Conservation (phyloP, 2,329 filamentous ascomycete genomes). For the Decorospora gaudefroyi region DNA sequence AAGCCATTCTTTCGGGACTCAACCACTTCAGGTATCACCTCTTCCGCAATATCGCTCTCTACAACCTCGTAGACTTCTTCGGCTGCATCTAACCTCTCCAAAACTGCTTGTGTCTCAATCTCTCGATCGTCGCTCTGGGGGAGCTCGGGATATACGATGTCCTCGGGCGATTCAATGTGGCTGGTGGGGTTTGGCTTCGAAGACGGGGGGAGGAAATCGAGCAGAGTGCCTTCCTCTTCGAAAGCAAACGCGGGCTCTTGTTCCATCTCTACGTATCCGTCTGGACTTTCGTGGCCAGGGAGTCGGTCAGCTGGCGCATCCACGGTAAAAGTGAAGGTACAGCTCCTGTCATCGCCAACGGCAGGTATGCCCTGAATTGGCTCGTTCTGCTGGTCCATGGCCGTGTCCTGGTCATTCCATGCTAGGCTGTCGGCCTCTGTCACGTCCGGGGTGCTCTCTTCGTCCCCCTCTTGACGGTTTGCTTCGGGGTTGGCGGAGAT, state of each 20-base stretch:
- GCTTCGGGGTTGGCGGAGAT: conserved; percentile 12
- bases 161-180: conserved; percentile 8
- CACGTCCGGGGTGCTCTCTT: conserved; percentile 17
- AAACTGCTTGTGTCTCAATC: background rate
- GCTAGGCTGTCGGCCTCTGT: conserved; percentile 22
- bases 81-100: background rate
- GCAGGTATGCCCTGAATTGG: background rate
- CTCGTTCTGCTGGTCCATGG: background rate
- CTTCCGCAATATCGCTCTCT: background rate
- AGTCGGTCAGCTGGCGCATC: conserved; percentile 17
- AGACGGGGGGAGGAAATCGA: conserved; percentile 33
- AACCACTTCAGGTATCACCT: no score
- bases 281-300: conserved; percentile 13
- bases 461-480: conserved; percentile 15
- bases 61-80: background rate
- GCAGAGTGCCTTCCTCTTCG: conserved; percentile 27
- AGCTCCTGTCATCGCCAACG: conserved; percentile 9
- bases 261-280: conserved; percentile 3
- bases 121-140: conserved; percentile 10
- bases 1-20: background rate
- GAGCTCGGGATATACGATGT: conserved; percentile 26
- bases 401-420: conserved; percentile 13
- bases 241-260: conserved; percentile 2
- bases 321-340: conserved; percentile 27
- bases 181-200: conserved; percentile 5